Base-by-base conservation (phyloP, 1,284 basidiomycete species). In the Taiwanofungus camphoratus region DNA sequence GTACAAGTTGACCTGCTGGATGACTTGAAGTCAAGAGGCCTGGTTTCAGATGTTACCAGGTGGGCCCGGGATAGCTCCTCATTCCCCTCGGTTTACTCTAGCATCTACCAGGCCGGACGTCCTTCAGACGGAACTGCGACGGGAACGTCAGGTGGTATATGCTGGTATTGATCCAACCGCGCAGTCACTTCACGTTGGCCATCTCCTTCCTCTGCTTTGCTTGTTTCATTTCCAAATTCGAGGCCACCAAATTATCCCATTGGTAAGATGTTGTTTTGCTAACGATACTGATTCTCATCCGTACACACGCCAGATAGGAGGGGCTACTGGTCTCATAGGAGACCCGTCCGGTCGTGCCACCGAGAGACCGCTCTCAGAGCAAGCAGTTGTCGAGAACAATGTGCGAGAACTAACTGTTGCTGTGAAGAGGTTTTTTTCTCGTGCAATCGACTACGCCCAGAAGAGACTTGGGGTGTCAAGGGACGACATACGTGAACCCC, bases 321-420 rank as follows among this genome's bases (percentile, higher is more conserved):
- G 94, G 0, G 95, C 92, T 1, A 98, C 96, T 0, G 96, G 93
- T 2, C 78, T 87, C n/a, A 87, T 99, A 24, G 96, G 96, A 5
- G 96, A 99, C 60, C 96, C 96, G 2, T 93, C 92, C 1, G 96
- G 96, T 1, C 76, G 94, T 22, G 76, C 77, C 2, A 82, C 82
- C 0, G 96, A 97, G 62, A 81, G 96, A 13, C 78, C 82, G 42
- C 73, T 82, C 1, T 77, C 92, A 4, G 72, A 79, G 31, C 60
- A 64, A 7, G 65, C 72, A 2, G 71, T 77, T 31, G 77, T 94
- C 2, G 69, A 79, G 24, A 50, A 65, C 35, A 98, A 99, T 57
- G 81, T 90, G 30, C 49, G 56, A 1, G 71, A 71, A 6, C 82
- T 99, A 41, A 76, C 77, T 0, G 55, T 60, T 2, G 85, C 85